Evolutionary conservation across 345 rosid genomes (phyloP).

Genomic region (Citrus unshiu): DNA sequence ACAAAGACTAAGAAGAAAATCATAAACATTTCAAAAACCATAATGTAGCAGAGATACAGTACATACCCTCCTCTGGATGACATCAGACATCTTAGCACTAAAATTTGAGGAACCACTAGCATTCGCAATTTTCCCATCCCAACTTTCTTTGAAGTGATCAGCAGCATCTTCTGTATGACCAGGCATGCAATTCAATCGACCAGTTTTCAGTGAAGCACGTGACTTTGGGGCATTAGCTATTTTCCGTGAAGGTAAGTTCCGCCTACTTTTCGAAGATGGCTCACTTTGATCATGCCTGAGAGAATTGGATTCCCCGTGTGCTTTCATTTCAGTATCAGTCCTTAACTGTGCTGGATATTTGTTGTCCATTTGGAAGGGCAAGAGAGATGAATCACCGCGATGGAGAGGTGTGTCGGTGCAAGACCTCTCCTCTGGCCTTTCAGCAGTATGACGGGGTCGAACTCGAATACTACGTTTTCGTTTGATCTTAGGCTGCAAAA

Average conservation of each 20-base stretch:
- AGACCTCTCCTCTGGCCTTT: conserved; percentile 58
- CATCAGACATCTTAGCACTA: conserved; percentile 69
- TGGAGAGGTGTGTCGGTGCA: conserved; percentile 50
- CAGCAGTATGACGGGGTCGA: conserved; percentile 79
- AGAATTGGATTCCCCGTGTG: conserved; percentile 37
- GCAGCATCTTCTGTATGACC: conserved; percentile 48
- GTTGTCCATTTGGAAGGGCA: conserved; percentile 51
- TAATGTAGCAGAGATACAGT: conserved; percentile 6
- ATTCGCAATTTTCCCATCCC: conserved; percentile 56
- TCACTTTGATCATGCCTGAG: conserved; percentile 69
- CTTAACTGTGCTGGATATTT: conserved; percentile 63
- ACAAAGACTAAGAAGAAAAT: neutral
- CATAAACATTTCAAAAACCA: neutral
- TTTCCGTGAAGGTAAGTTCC: conserved; percentile 64
- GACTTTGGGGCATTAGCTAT: conserved; percentile 60
- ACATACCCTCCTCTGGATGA: conserved; percentile 81
- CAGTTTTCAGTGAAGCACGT: conserved; percentile 64
- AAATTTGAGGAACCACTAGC: conserved; percentile 46
- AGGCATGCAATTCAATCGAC: conserved; percentile 54
- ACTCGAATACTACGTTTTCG: conserved; percentile 92
- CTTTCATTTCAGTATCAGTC: conserved; percentile 42
- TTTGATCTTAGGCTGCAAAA: conserved; percentile 92
- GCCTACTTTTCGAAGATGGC: conserved; percentile 53
- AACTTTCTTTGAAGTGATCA: conserved; percentile 58
- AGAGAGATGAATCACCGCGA: conserved; percentile 47